Percentiles rank a stretch among this genome's conserved stretches.
Evolutionary conservation across 805 yeast genomes (phyloP).

Genomic region (Yamadazyma nakazawae): DNA sequence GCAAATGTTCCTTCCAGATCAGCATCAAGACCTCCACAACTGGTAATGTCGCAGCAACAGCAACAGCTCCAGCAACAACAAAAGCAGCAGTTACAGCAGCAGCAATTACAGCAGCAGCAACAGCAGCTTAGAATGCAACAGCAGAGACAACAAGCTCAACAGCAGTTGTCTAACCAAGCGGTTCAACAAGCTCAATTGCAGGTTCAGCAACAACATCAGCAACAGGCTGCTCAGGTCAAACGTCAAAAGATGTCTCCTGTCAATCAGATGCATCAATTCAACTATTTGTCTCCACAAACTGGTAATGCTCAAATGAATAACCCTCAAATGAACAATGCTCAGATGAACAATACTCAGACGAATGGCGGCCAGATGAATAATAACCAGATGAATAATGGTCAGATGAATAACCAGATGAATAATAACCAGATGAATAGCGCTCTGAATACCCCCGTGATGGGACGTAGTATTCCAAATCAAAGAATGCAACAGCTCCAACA

Average conservation of each 20-base stretch:
- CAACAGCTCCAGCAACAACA: slow-evolving; percentile 15
- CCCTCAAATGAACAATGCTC: slow-evolving; percentile 7
- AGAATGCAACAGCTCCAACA: slow-evolving; percentile 18
- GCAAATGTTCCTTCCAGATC: background rate
- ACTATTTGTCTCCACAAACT: slow-evolving; percentile 14
- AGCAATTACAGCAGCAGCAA: slow-evolving; percentile 9
- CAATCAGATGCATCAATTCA: slow-evolving; percentile 14
- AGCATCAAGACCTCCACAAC: slow-evolving; percentile 11
- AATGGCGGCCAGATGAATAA: background rate
- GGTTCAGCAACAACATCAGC: slow-evolving; percentile 2
- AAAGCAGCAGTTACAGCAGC: slow-evolving; percentile 15
- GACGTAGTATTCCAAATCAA: slow-evolving; percentile 12
- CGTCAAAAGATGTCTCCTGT: slow-evolving; percentile 14
- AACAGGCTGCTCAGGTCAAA: slow-evolving; percentile 5
- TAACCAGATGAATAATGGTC: slow-evolving; percentile 11
- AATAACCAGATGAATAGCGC: slow-evolving; percentile 4
- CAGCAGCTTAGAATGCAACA: slow-evolving; percentile 18
- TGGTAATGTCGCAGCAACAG: slow-evolving; percentile 8
- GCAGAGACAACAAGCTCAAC: slow-evolving; percentile 15
- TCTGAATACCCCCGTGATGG: slow-evolving; percentile 17
- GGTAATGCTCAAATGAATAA: slow-evolving; percentile 7
- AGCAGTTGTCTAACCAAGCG: slow-evolving; percentile 8
- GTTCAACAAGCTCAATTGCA: slow-evolving; percentile 13
- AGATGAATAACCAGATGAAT: slow-evolving; percentile 2
- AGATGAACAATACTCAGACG: slow-evolving; percentile 10